Base-by-base conservation (phyloP, 495 filamentous ascomycete genomes). In the Lasiosphaeria hispida region DNA sequence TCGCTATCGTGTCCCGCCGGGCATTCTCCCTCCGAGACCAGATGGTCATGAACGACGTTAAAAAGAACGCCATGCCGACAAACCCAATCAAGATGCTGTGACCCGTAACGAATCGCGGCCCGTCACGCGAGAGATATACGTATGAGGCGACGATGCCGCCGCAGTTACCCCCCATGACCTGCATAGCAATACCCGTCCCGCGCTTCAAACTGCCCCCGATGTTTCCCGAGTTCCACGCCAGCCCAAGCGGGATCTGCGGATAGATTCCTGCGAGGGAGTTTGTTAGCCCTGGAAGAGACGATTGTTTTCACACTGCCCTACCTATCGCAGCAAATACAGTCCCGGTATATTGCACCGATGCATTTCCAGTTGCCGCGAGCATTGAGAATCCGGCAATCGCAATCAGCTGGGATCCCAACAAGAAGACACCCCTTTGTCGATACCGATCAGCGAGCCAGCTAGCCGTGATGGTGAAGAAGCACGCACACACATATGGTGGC, bases 171-270 rank as follows among this genome's bases (percentile, higher is more conserved):
- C 90, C 87, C 37, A 81, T 83, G 33, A 91, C 86, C 64, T 92
- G 88, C 78, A 90, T 82, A 3, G 88, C 88, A 53, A 89, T 90
- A 30, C 86, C 87, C 18, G 85, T 86, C 48, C 80, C 84, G 15
- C 88, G 80, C 68, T 91, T 92, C 4, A 87, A 86, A 60, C 87
- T 86, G 0, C 88, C 88, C 9, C 85, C 86, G 44, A 89, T 86
- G 62, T 92, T 92, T 70, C 87, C 86, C 5, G 87, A 85, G 42
- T 89, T 88, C 88, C 87, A 92, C 0, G 85, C 85, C 4, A 92
- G 73, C 30, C 87, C 83, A 55, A 89, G 83, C 0, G 87, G 87
- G 11, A 87, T 82, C 13, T 82, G 77, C 0, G 88, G 87, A 64
- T 90, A 92, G 64, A 92, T 88, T 11, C 88, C 88, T 68, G 43